Evolutionary conservation across 2,329 filamentous ascomycete genomes (phyloP), one percentile per base, ranked within the genome.

Genomic region (Arthroderma uncinatum): DNA sequence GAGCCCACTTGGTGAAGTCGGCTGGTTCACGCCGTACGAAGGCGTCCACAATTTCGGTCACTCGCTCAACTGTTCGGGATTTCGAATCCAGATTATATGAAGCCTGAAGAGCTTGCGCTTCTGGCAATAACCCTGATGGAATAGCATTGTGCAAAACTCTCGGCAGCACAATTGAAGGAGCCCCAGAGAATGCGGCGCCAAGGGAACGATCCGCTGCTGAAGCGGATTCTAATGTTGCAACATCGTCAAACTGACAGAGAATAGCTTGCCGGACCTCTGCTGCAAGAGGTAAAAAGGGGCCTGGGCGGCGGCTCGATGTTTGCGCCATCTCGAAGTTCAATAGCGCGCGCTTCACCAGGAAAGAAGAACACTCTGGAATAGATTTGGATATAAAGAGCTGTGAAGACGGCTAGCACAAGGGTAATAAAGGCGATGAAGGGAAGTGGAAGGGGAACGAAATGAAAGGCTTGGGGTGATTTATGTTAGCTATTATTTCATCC

Each of bases 221-320:
- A 30, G 58, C 55, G 39, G 52, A 8, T n/a, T 60, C 42, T 16
- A 60, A 47, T 47, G 56, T 50, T 25, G 40, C 42, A 21, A 60
- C 16, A 48, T 60, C 58, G 19, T 21, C 16, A 23, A 58, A 28
- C 42, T 58, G 25, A 48, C 42, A 58, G 42, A 60, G 58, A 28
- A 58, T 58, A 36, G 55, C 55, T 10, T 58, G 58, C 1, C 55
- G 33, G 19, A 60, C 8, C 34, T 60, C 58, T 4, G 52, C 42
- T 33, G 58, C 28, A 33, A 60, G 53, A 25, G 53, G 39, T 16
- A 42, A 34, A 33, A 60, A 60, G 23, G 56, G 56, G 34, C 37
- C 30, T 53, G 16, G 57, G 14, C 12, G 34, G 16, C 30, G 12
- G 34, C 25, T 57, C 25, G 34, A 23, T 6, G 6, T n/a, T 44